Conservation (phyloP, 306 rosid genomes). For the Cajanus cajan region DNA sequence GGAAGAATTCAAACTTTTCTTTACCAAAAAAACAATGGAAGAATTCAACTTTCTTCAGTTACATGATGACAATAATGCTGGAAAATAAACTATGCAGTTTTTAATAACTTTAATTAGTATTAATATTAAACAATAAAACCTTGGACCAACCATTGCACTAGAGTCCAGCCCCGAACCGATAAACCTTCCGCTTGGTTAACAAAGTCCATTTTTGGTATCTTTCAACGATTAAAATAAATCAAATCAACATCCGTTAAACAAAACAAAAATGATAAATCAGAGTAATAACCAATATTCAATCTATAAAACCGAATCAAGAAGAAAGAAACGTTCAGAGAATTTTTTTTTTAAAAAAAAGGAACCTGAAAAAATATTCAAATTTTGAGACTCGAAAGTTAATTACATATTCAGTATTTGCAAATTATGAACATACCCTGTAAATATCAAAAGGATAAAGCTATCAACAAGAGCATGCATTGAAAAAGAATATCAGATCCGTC, state of each 20-base stretch:
- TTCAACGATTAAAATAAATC: not conserved
- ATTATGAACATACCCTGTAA: not conserved
- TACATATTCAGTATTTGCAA: not conserved
- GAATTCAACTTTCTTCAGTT: not conserved
- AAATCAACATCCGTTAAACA: not conserved
- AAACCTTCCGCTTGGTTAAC: not conserved
- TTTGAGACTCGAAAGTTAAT: not conserved
- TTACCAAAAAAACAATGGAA: no score
- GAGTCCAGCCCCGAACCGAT: not conserved
- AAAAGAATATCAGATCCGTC: not conserved
- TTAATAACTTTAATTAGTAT: not conserved
- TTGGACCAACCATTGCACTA: no score
- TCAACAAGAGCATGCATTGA: conserved; percentile 5
- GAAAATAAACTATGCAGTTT: not conserved
- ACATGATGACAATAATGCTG: not conserved
- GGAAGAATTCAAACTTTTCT: not conserved
- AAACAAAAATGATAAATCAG: not conserved
- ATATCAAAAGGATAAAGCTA: conserved; percentile 1
- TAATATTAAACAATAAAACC: not conserved
- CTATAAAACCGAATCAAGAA: not conserved
- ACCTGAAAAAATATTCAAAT: not conserved
- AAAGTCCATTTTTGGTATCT: not conserved
- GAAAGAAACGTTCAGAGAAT: no score
- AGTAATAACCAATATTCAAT: not conserved
- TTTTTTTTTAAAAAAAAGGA: not conserved